Conservation (phyloP, 495 filamentous ascomycete species). For the Antarctomyces pellizariae region DNA sequence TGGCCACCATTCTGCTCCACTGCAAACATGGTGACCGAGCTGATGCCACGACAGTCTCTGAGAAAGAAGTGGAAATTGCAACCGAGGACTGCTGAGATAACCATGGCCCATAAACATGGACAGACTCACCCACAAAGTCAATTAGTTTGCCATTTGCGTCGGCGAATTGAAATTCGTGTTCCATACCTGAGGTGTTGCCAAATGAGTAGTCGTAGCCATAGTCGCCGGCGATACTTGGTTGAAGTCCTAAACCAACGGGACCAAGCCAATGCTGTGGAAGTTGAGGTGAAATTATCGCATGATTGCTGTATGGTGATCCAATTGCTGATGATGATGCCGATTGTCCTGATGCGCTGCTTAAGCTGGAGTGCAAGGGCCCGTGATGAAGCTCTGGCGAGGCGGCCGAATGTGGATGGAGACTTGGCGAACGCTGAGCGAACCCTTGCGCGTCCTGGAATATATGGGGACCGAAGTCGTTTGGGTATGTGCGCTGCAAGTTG, state of each 20-base stretch:
- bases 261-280: slow-evolving; percentile 36
- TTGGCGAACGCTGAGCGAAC: no score
- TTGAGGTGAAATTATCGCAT: slow-evolving; percentile 30
- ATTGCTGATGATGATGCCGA: slow-evolving; percentile 62
- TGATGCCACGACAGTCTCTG: slow-evolving; percentile 9
- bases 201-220: slow-evolving; percentile 26
- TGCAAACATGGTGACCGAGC: slow-evolving; percentile 14
- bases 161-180: slow-evolving; percentile 26
- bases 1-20: slow-evolving; percentile 15
- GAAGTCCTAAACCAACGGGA: slow-evolving; percentile 36
- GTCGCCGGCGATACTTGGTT: slow-evolving; percentile 40
- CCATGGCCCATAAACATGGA: slow-evolving; percentile 12
- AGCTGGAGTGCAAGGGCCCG: slow-evolving; percentile 28
- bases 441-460: no score
- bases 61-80: slow-evolving; percentile 9
- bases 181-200: slow-evolving; percentile 22
- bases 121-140: slow-evolving; percentile 60
- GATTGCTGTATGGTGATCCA: slow-evolving; percentile 54
- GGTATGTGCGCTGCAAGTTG: no score
- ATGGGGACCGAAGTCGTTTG: no score
- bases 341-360: slow-evolving; percentile 53
- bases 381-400: slow-evolving; percentile 20
- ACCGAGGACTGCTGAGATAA: slow-evolving; percentile 12
- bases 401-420: no score
- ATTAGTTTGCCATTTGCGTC: slow-evolving; percentile 24